Evolutionary conservation across 1,284 basidiomycete genomes (phyloP).

Genomic region (Quambalaria eucalypti): DNA sequence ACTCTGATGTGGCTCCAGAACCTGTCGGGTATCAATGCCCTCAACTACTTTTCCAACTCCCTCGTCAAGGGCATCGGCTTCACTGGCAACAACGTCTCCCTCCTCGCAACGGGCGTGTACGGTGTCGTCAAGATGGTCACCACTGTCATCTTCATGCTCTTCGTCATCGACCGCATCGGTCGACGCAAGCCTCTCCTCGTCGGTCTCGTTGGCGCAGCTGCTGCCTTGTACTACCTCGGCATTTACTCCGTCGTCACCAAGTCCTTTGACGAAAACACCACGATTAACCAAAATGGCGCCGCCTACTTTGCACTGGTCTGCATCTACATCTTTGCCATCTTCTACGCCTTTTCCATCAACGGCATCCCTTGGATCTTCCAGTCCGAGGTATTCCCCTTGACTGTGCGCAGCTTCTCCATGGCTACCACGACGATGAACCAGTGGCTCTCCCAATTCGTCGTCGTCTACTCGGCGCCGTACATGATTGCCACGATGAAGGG

Average conservation of each 20-base stretch:
- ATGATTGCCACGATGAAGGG: constrained; percentile 37
- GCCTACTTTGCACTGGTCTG: constrained; percentile 22
- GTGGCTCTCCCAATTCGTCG: constrained; percentile 21
- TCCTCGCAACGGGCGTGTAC: constrained; percentile 71
- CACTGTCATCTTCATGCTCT: constrained; percentile 57
- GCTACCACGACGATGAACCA: constrained; percentile 18
- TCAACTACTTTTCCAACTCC: constrained; percentile 57
- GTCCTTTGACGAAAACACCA: constrained; percentile 5
- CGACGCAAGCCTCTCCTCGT: constrained; percentile 52
- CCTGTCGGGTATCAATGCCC: constrained; percentile 40
- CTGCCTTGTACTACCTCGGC: constrained; percentile 25
- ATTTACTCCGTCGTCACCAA: constrained; percentile 28
- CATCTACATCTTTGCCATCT: constrained; percentile 33
- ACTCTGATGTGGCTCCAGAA: constrained; percentile 44
- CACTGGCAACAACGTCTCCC: constrained; percentile 50
- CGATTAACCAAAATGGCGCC: constrained; percentile 10
- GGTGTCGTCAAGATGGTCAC: constrained; percentile 68
- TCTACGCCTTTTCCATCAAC: constrained; percentile 33
- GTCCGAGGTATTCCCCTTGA: constrained; percentile 8
- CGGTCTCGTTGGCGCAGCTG: constrained; percentile 37
- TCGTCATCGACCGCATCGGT: constrained; percentile 58
- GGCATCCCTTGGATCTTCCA: constrained; percentile 30
- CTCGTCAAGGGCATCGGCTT: constrained; percentile 56
- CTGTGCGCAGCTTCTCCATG: constrained; percentile 17
- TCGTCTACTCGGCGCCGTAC: constrained; percentile 23